A percentile compares a stretch with the other conserved stretches of the same genome.
Conservation (phyloP, 106 monocot genomes). For the Dendrobium officinale region DNA sequence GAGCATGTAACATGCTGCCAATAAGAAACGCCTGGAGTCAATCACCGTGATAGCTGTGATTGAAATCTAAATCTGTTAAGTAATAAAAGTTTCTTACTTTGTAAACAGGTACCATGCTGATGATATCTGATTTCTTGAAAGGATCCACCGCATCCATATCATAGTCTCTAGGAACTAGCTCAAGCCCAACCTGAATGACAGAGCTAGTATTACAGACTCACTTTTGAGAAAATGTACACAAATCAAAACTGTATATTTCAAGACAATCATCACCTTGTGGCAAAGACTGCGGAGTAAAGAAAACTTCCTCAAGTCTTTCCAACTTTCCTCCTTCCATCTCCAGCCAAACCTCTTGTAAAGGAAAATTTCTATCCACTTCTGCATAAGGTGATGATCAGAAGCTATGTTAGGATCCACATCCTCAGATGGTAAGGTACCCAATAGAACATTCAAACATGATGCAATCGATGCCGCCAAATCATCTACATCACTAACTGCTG, state of each 20-base stretch:
- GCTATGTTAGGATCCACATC: conserved; percentile 26
- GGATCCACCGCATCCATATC: conserved; percentile 68
- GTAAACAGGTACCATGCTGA: conserved; percentile 89
- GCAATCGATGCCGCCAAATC: conserved; percentile 63
- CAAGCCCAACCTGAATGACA: conserved; percentile 75
- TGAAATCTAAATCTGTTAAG: not conserved
- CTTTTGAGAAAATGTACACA: not conserved
- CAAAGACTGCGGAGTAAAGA: conserved; percentile 88
- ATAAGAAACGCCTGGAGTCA: conserved; percentile 9
- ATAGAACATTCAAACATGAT: conserved; percentile 72
- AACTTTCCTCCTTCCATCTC: conserved; percentile 59
- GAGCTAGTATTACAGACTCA: not conserved
- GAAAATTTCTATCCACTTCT: conserved; percentile 72
- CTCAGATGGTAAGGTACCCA: conserved; percentile 51
- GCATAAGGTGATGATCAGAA: conserved; percentile 37
- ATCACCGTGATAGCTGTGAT: not conserved
- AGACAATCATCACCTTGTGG: conserved; percentile 56
- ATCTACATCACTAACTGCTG: conserved; percentile 44
- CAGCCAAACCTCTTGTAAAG: conserved; percentile 77
- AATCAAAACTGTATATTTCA: not conserved
- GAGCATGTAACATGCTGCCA: conserved; percentile 90
- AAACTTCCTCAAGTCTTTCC: conserved; percentile 62
- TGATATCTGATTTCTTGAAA: conserved; percentile 74
- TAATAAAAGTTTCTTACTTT: conserved; percentile 46
- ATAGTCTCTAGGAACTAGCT: conserved; percentile 82